Percentiles rank a stretch among this genome's conserved stretches.
These are phyloP conservation scores for Chlamydomonas reinhardtii DNA, from an alignment of 163 green algal genomes.

Conservation along the genomic window DNA sequence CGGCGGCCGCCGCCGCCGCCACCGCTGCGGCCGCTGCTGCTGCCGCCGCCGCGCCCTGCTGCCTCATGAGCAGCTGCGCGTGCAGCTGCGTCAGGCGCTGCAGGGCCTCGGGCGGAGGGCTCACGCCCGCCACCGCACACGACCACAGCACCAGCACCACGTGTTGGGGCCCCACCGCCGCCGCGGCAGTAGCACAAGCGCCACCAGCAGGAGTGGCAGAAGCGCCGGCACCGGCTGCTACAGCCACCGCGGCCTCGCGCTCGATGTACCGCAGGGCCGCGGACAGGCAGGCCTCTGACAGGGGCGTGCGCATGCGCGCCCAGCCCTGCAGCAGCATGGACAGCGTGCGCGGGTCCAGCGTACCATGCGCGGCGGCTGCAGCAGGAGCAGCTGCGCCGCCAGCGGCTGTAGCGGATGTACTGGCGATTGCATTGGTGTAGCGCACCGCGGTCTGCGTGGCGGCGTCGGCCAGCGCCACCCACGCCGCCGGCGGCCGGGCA, in stretches of 20 bases:
- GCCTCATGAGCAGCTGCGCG: not conserved
- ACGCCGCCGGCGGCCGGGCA: not conserved
- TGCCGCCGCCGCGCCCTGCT: too few relatives aligned
- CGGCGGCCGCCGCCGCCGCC: too few relatives aligned
- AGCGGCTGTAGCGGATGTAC: not conserved
- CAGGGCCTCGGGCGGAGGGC: not conserved
- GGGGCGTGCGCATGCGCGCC: conserved; percentile 3
- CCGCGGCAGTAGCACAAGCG: not conserved
- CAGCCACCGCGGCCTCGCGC: not conserved
- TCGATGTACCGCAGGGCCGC: conserved; percentile 9
- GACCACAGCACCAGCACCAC: conserved; percentile 33
- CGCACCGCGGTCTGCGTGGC: conserved; percentile 3
- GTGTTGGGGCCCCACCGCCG: too few relatives aligned
- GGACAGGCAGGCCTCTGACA: not conserved
- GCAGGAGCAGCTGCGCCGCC: not conserved
- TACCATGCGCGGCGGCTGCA: too few relatives aligned
- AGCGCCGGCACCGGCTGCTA: not conserved
- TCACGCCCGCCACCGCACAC: not conserved
- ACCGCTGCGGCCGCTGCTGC: not conserved
- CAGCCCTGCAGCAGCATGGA: conserved; percentile 33
- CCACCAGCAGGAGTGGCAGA: not conserved
- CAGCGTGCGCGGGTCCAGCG: conserved; percentile 1
- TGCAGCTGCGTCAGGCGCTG: conserved; percentile 7
- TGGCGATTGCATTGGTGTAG: not conserved
- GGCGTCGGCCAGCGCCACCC: conserved; percentile 4